Evolutionary conservation across 257 asterid genomes (phyloP).

Genomic region (Gynochthodes officinalis): DNA sequence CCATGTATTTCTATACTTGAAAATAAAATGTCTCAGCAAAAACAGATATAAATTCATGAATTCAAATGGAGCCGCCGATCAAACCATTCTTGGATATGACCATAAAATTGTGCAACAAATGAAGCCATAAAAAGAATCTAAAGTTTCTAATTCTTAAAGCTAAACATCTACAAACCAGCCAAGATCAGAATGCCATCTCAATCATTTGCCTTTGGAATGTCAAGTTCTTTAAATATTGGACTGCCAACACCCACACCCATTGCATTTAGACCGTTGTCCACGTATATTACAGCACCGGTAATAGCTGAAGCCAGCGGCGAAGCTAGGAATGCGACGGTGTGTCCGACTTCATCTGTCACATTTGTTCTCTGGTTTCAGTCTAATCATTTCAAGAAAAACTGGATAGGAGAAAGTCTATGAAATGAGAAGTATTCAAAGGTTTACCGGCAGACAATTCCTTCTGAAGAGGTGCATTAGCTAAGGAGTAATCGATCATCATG

Average conservation of each 20-base stretch:
- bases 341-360: conserved; percentile 80
- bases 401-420: background rate
- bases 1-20: too few relatives aligned
- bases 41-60: background rate
- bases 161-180: background rate
- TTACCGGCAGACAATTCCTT: conserved; percentile 78
- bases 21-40: background rate
- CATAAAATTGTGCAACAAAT: conserved; percentile 12
- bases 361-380: conserved; percentile 12
- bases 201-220: conserved; percentile 52
- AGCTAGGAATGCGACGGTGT: conserved; percentile 76
- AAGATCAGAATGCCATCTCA: conserved; percentile 4
- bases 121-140: background rate
- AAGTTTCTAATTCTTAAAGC: conserved; percentile 15
- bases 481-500: conserved; percentile 88
- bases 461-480: conserved; percentile 76
- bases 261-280: conserved; percentile 85
- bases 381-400: background rate
- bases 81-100: conserved; percentile 26
- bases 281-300: conserved; percentile 76
- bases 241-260: conserved; percentile 91
- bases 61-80: conserved; percentile 20
- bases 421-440: background rate
- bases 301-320: conserved; percentile 87
- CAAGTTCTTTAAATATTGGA: conserved; percentile 61